phyloP scores from a whole-genome alignment of 2,329 filamentous ascomycete species.

The Coniochaeta hoffmannii region DNA sequence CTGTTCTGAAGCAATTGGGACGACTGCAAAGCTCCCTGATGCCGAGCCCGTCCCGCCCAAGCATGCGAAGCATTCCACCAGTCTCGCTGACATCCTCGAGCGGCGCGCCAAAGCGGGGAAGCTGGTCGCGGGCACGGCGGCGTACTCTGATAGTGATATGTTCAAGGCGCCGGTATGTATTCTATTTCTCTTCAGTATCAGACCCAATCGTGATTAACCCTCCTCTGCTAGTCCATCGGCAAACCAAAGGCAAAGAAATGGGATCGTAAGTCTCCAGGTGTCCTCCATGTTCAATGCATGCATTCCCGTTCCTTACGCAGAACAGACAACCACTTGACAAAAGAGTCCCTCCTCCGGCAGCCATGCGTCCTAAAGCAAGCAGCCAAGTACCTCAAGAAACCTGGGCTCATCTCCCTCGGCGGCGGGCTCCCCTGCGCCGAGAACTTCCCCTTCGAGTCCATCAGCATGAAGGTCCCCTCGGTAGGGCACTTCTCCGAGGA shows the following conservation, averaged over 20 bases:
- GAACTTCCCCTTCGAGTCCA: slow-evolving; percentile 83
- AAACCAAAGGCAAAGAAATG: slow-evolving; percentile 77
- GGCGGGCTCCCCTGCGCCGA: slow-evolving; percentile 83
- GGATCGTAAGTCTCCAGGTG: slow-evolving; percentile 56
- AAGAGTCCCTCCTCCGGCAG: slow-evolving; percentile 53
- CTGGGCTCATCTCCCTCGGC: slow-evolving; percentile 84
- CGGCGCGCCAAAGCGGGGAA: slow-evolving; percentile 65
- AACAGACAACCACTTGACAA: slow-evolving; percentile 38
- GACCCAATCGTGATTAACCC: slow-evolving; percentile 8
- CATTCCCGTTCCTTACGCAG: background rate
- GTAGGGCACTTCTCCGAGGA: slow-evolving; percentile 64
- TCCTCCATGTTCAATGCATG: too few relatives aligned
- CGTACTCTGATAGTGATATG: slow-evolving; percentile 69
- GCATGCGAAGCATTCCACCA: slow-evolving; percentile 30
- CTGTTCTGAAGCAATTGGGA: background rate
- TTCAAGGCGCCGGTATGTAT: slow-evolving; percentile 70
- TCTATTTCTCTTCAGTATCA: background rate
- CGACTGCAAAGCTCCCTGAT: slow-evolving; percentile 15
- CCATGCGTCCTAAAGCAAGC: slow-evolving; percentile 76
- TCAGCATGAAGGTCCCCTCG: slow-evolving; percentile 66
- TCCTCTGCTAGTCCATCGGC: slow-evolving; percentile 23
- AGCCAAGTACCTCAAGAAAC: slow-evolving; percentile 69
- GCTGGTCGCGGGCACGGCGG: slow-evolving; percentile 68
- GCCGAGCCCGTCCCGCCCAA: slow-evolving; percentile 11
- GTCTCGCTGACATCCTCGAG: slow-evolving; percentile 58